Evolutionary conservation across 192 early-diverging fungal species (phyloP), one percentile per base, ranked within the genome.

Genomic region (Coemansia sp.): DNA sequence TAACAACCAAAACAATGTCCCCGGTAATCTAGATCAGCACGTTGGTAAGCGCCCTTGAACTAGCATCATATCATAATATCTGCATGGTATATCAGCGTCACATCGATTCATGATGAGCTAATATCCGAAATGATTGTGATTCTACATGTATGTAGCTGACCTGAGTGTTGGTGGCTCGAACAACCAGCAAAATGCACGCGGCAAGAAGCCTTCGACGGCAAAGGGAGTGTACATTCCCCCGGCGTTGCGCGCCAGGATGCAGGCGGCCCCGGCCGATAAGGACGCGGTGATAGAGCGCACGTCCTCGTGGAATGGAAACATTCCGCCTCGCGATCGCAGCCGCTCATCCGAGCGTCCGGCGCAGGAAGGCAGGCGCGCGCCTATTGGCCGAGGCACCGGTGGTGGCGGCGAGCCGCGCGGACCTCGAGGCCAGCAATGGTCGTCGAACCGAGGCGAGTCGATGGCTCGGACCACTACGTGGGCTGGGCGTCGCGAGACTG

Each of bases 11-110:
- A 85, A 78, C 73, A 85, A 87, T 78, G 85, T 85, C 70, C 59
- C 81, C 72, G 85, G 76, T 66, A 85, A 85, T 85, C 85, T 89
- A 82, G 85, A 88, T 82, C 87, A 88, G 84, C 85, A 82, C 41
- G 75, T 89, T 79, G 88, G 88, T 89, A 87, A 76, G 80, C 43
- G 65, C 37, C 45, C 6, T 21, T 11, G 39, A 12, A 21, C 10
- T n/a, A 8, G 29, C n/a, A 1, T 6, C 32, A 38, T 45, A n/a
- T 45, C 14, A 12, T 12, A n/a, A 45, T 45, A 45, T 12, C 41
- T 3, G 51, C 51, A 53, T 2, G 2, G 24, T n/a, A n/a, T 27
- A 27, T 27, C 21, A 0, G 12, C 48, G 15, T 45, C 15, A n/a
- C 15, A 45, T 3, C 15, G 41, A 45, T 15, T 45, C 15, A 15